Conservation (phyloP, 306 rosid species). For the Clitoria ternatea region DNA sequence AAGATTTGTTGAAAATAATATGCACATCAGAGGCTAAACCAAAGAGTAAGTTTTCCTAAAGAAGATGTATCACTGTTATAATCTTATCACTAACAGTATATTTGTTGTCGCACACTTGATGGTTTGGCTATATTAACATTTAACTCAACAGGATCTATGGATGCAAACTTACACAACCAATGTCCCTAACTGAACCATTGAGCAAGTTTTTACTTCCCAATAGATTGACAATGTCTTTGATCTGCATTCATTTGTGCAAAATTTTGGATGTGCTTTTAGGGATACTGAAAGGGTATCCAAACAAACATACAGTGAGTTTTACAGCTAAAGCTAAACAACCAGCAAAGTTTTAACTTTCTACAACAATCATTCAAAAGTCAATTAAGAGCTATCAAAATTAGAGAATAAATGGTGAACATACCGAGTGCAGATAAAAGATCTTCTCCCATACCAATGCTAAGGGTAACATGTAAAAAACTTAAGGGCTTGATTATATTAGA, state of each 20-base stretch:
- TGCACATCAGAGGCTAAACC: not conserved
- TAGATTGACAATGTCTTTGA: too few relatives aligned
- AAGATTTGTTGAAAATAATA: not conserved
- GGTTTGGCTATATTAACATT: not conserved
- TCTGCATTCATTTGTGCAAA: too few relatives aligned
- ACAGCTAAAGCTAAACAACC: not conserved
- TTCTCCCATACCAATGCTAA: not conserved
- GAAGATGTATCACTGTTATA: not conserved
- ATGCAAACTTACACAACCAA: not conserved
- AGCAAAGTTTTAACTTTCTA: not conserved
- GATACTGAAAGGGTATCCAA: too few relatives aligned
- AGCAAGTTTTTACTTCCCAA: constrained; percentile 2
- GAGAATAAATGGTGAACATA: not conserved
- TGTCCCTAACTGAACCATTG: not conserved
- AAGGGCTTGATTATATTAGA: not conserved
- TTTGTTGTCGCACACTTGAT: not conserved
- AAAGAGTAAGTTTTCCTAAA: not conserved
- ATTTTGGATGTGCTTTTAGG: too few relatives aligned
- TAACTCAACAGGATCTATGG: not conserved
- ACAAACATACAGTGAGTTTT: too few relatives aligned
- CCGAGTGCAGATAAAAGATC: not conserved
- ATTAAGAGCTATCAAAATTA: not conserved
- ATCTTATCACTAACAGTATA: not conserved
- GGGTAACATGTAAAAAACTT: not conserved
- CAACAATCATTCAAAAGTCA: not conserved